A percentile compares a stretch with the other conserved stretches of the same genome.
Conservation (phyloP, 805 yeast genomes). For the Myxozyma sirexii region DNA sequence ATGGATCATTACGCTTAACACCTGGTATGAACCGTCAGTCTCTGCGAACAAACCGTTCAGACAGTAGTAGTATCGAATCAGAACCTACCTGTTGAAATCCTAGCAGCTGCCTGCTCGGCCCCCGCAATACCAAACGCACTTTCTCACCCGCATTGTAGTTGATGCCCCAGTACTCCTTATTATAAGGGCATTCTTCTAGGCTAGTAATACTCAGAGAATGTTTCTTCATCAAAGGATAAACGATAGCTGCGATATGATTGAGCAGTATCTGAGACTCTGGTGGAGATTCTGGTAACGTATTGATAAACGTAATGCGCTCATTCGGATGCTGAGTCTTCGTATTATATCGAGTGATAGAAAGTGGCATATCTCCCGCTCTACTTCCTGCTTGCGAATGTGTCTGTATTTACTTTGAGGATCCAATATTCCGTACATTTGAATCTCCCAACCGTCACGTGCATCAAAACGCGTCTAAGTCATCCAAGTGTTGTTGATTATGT, state of each 20-base stretch:
- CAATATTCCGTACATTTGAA: too few species aligned
- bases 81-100: constrained; percentile 26
- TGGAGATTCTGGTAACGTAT: constrained; percentile 29
- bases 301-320: constrained; percentile 31
- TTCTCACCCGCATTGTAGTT: constrained; percentile 36
- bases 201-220: constrained; percentile 30
- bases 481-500: too few species aligned
- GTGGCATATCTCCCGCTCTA: constrained; percentile 16
- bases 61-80: too few species aligned
- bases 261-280: constrained; percentile 25
- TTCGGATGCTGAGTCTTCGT: constrained; percentile 29
- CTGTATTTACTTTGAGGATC: background rate
- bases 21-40: constrained; percentile 7
- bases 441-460: background rate
- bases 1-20: constrained; percentile 34
- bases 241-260: constrained; percentile 35
- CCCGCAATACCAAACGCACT: constrained; percentile 30
- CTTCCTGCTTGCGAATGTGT: background rate
- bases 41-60: background rate
- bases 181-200: constrained; percentile 30
- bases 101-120: constrained; percentile 24
- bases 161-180: constrained; percentile 34
- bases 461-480: too few species aligned
- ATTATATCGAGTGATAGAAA: constrained; percentile 25
- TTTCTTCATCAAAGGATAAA: constrained; percentile 32